Evolutionary conservation across 129 eudicot species (phyloP).

Genomic region (Logfia minima): DNA sequence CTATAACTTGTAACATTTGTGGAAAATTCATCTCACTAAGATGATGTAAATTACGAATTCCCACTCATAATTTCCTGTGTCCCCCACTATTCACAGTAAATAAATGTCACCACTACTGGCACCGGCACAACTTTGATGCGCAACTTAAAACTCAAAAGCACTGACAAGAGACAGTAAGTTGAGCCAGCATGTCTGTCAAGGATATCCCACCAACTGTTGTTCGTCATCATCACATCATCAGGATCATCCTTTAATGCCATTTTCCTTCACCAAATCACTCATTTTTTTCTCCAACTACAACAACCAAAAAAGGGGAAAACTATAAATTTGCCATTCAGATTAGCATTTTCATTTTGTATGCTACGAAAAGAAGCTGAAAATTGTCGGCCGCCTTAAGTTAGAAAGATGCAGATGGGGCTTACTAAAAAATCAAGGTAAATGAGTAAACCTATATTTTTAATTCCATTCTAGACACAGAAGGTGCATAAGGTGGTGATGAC

Average conservation of each 20-base stretch:
- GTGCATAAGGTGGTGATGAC: neutral
- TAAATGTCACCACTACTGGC: slow-evolving; percentile 19
- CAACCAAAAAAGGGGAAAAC: neutral
- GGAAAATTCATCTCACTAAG: slow-evolving; percentile 13
- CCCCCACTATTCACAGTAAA: slow-evolving; percentile 28
- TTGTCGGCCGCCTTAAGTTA: neutral
- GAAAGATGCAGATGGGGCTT: neutral
- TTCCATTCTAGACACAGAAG: neutral
- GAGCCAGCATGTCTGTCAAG: neutral
- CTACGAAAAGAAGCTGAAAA: neutral
- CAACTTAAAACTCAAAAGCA: slow-evolving; percentile 15
- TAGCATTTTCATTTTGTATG: neutral
- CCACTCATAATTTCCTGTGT: slow-evolving; percentile 17
- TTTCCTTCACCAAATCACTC: slow-evolving; percentile 41
- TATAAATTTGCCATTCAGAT: neutral
- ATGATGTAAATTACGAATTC: slow-evolving; percentile 20
- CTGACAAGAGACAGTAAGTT: neutral
- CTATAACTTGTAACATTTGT: slow-evolving; percentile 1
- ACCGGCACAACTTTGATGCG: slow-evolving; percentile 15
- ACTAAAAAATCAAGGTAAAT: neutral
- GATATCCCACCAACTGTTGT: slow-evolving; percentile 22
- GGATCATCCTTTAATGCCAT: slow-evolving; percentile 27
- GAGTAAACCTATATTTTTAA: neutral
- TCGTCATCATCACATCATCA: slow-evolving; percentile 19
- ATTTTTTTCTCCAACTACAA: slow-evolving; percentile 72